Percentiles rank a stretch among this genome's conserved stretches.
phyloP scores from a whole-genome alignment of 2,329 filamentous ascomycete species.

The Trichophyton benhamiae region DNA sequence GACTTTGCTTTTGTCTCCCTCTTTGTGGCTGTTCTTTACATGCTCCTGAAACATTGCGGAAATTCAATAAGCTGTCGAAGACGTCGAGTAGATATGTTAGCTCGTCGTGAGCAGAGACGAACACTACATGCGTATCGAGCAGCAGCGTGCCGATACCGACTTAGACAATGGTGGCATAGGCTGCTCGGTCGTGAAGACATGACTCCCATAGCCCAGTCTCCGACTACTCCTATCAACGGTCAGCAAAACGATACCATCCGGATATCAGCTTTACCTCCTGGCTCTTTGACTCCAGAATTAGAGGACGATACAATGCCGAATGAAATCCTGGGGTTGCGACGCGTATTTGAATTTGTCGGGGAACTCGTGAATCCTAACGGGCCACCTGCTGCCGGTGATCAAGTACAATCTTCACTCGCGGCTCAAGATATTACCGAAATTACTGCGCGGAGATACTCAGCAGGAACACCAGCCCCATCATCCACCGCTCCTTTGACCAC shows the following conservation, averaged over 20 bases:
- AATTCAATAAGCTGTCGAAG: conserved; percentile 33
- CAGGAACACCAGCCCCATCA: conserved; percentile 13
- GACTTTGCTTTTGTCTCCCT: conserved; percentile 35
- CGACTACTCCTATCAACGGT: conserved; percentile 13
- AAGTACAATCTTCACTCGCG: neutral
- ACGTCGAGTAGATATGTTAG: conserved; percentile 41
- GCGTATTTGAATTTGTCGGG: conserved; percentile 42
- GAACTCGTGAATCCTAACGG: conserved; percentile 34
- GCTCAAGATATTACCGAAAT: conserved; percentile 9
- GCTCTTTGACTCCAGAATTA: conserved; percentile 25
- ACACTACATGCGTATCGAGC: conserved; percentile 41
- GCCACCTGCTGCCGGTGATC: conserved; percentile 14
- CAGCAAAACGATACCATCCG: neutral
- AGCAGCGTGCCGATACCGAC: conserved; percentile 41
- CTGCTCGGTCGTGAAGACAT: conserved; percentile 30
- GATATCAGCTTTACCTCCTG: neutral
- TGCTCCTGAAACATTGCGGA: conserved; percentile 33
- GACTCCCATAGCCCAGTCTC: conserved; percentile 11
- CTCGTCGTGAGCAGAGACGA: conserved; percentile 43
- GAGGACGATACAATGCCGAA: conserved; percentile 36
- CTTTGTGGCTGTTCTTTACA: conserved; percentile 23
- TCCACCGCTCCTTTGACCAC: conserved; percentile 17
- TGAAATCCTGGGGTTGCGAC: conserved; percentile 40
- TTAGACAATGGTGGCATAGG: conserved; percentile 39
- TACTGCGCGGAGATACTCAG: conserved; percentile 5